phyloP scores from a whole-genome alignment of 2,329 filamentous ascomycete genomes.

The Hypoxylon sp. region DNA sequence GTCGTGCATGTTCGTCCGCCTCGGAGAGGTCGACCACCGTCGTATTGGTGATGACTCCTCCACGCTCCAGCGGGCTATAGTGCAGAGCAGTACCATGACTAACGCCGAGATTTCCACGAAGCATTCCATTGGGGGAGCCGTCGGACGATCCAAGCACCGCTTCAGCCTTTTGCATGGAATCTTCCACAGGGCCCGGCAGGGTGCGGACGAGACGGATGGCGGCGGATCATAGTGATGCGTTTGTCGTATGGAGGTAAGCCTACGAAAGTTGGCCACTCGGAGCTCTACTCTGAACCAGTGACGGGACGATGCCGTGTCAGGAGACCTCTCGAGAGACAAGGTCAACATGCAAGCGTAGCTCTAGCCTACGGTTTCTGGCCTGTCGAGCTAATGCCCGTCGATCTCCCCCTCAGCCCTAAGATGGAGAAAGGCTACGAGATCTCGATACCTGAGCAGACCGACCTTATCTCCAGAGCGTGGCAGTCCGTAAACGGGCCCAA shows the following conservation, averaged over 20 bases:
- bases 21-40: constrained; percentile 26
- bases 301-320: constrained; percentile 23
- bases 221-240: constrained; percentile 33
- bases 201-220: constrained; percentile 23
- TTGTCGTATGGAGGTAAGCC: constrained; percentile 29
- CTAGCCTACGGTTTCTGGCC: constrained; percentile 13
- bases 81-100: constrained; percentile 10
- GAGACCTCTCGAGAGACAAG: constrained; percentile 14
- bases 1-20: constrained; percentile 18
- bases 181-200: constrained; percentile 29
- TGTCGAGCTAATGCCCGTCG: constrained; percentile 26
- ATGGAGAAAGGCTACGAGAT: constrained; percentile 24
- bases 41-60: constrained; percentile 28
- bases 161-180: constrained; percentile 21
- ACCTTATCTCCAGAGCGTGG: constrained; percentile 17
- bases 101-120: constrained; percentile 34
- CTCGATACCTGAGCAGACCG: background rate
- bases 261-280: constrained; percentile 28
- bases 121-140: constrained; percentile 22
- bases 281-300: constrained; percentile 16
- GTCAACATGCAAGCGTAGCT: constrained; percentile 13
- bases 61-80: constrained; percentile 1
- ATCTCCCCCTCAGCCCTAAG: constrained; percentile 31
- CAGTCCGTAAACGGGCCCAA: constrained; percentile 15
- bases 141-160: constrained; percentile 30